Evolutionary conservation across 208 protist genomes (phyloP).

Genomic region (Porcisia deanei): DNA sequence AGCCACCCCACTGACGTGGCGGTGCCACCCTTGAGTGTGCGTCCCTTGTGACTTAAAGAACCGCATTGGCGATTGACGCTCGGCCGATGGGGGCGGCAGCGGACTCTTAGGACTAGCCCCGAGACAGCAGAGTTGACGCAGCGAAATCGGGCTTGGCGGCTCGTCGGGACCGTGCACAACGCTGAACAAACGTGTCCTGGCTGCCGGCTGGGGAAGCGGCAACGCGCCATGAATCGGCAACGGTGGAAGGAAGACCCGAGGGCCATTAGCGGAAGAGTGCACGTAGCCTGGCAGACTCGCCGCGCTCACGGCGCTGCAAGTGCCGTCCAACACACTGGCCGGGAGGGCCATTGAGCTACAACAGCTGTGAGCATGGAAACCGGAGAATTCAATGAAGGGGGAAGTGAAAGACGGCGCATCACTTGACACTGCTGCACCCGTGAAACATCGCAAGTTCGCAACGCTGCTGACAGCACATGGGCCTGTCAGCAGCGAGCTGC

Average conservation of each 20-base stretch:
- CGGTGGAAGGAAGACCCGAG: conserved; percentile 8
- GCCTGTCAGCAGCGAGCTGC: conserved; percentile 5
- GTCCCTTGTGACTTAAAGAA: conserved; percentile 54
- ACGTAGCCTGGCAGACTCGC: conserved; percentile 23
- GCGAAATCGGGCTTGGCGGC: conserved; percentile 48
- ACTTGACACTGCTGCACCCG: not conserved
- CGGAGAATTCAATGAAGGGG: not conserved
- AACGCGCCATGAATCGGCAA: conserved; percentile 22
- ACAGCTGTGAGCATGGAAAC: conserved; percentile 7
- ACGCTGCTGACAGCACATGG: not conserved
- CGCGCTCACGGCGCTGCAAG: conserved; percentile 18
- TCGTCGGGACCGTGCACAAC: conserved; percentile 51
- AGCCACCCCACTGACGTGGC: conserved; percentile 5
- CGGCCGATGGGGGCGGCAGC: conserved; percentile 25
- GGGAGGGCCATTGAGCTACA: conserved; percentile 17
- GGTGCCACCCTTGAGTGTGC: conserved; percentile 3
- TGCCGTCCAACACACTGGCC: conserved; percentile 12
- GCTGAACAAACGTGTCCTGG: conserved; percentile 59
- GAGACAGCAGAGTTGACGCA: conserved; percentile 44
- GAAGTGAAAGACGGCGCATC: not conserved
- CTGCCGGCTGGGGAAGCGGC: conserved; percentile 10
- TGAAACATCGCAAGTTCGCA: not conserved
- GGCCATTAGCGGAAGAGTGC: conserved; percentile 1
- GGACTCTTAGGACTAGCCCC: conserved; percentile 20
- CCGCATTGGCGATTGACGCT: conserved; percentile 40